Percentiles rank a stretch among this genome's conserved stretches.
Evolutionary conservation across 2,329 filamentous ascomycete genomes (phyloP).

Genomic region (Nigrospora osmanthi): DNA sequence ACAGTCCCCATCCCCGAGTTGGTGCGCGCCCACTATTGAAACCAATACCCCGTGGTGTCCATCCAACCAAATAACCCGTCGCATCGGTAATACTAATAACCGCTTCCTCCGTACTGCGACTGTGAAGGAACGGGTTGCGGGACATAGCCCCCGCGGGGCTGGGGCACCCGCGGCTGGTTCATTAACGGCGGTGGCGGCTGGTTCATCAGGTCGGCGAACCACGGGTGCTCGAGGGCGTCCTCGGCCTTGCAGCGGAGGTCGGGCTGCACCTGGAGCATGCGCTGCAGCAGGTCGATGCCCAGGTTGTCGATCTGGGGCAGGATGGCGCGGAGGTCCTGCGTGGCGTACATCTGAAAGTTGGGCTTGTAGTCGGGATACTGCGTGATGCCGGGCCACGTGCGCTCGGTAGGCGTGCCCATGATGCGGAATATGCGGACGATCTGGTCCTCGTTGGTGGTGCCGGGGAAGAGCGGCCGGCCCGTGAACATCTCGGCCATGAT

Average conservation of each 20-base stretch:
- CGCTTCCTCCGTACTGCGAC: conserved; percentile 10
- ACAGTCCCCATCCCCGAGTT: too few relatives aligned
- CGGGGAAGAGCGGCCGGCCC: conserved; percentile 87
- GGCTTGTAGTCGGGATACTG: conserved; percentile 97
- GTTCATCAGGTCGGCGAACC: conserved; percentile 73
- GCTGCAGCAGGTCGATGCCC: conserved; percentile 78
- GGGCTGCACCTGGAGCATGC: conserved; percentile 87
- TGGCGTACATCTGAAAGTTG: conserved; percentile 89
- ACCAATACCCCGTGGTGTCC: too few relatives aligned
- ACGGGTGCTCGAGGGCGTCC: conserved; percentile 81
- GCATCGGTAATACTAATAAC: too few relatives aligned
- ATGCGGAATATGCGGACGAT: conserved; percentile 94
- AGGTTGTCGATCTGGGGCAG: conserved; percentile 83
- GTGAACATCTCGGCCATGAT: conserved; percentile 99
- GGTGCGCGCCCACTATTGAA: too few relatives aligned
- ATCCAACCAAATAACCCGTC: too few relatives aligned
- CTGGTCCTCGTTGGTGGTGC: conserved; percentile 97
- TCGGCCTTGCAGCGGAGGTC: conserved; percentile 85
- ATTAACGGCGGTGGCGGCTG: conserved; percentile 33
- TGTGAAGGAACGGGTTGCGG: conserved; percentile 19
- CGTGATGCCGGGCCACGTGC: conserved; percentile 90
- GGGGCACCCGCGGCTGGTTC: conserved; percentile 23
- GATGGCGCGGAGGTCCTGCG: conserved; percentile 80
- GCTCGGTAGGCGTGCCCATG: conserved; percentile 95
- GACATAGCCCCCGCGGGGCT: conserved; percentile 19